Conservation (phyloP, 495 filamentous ascomycete genomes). For the Penicillium paxilli region DNA sequence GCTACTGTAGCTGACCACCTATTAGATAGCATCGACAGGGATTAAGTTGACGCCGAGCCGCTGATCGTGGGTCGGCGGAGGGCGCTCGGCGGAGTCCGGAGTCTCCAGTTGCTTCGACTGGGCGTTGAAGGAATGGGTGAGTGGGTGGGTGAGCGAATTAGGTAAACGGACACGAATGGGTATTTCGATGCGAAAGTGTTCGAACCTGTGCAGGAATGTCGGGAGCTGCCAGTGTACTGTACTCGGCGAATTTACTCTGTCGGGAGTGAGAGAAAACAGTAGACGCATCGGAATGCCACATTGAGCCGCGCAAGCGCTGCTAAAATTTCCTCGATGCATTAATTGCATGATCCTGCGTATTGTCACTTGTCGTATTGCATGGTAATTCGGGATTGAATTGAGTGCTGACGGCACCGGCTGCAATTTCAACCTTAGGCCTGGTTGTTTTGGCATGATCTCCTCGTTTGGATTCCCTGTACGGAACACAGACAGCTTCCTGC, state of each 20-base stretch:
- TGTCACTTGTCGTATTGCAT: not conserved
- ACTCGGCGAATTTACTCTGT: no score
- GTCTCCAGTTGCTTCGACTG: not conserved
- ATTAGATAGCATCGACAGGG: not conserved
- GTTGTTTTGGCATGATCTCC: not conserved
- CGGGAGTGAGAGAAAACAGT: no score
- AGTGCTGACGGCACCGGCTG: not conserved
- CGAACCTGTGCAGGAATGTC: no score
- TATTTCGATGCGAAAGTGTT: not conserved
- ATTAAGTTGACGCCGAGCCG: conserved; percentile 1
- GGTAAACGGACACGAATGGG: not conserved
- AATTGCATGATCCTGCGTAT: not conserved
- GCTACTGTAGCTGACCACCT: no score
- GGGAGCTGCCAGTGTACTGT: no score
- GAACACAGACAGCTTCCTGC: no score
- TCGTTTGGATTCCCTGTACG: not conserved
- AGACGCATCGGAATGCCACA: not conserved
- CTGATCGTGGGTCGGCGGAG: not conserved
- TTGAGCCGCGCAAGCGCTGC: not conserved
- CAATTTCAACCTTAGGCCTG: no score
- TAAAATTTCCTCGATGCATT: not conserved
- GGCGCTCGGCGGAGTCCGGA: conserved; percentile 5
- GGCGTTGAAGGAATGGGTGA: not conserved
- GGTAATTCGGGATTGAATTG: not conserved
- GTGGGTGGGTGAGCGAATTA: not conserved